These are phyloP conservation scores for Powellomyces hirtus DNA, from an alignment of 192 early-diverging fungal genomes.

Conservation along the genomic window DNA sequence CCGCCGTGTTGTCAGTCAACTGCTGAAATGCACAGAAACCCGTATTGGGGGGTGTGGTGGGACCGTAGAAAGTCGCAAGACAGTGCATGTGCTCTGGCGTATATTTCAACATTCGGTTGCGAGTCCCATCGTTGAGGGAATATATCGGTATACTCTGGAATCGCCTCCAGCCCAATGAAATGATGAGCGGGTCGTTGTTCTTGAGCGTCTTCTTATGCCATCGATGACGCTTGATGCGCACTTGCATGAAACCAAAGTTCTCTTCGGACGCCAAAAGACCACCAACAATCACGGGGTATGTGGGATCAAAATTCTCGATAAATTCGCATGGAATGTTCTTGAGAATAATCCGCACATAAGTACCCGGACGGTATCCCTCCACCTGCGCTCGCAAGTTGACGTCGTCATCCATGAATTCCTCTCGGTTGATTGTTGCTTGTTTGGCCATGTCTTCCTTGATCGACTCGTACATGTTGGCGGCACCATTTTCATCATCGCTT, in stretches of 20 bases:
- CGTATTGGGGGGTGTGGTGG: conserved; percentile 92
- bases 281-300: conserved; percentile 88
- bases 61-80: conserved; percentile 91
- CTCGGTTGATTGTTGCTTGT: conserved; percentile 78
- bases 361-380: conserved; percentile 90
- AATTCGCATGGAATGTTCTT: conserved; percentile 94
- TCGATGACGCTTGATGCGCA: conserved; percentile 96
- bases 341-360: conserved; percentile 89
- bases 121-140: conserved; percentile 76
- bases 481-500: conserved; percentile 64
- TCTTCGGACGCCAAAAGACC: conserved; percentile 87
- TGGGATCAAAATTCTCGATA: conserved; percentile 85
- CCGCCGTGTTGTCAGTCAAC: conserved; percentile 55
- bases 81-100: conserved; percentile 99
- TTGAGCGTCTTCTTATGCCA: conserved; percentile 96
- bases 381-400: conserved; percentile 69
- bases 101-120: conserved; percentile 98
- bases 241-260: conserved; percentile 90
- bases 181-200: conserved; percentile 95
- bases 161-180: conserved; percentile 97
- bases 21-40: conserved; percentile 93
- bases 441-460: conserved; percentile 85
- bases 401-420: conserved; percentile 87
- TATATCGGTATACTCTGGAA: conserved; percentile 97
- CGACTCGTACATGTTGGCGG: conserved; percentile 82